phyloP scores from a whole-genome alignment of 139 green algal genomes.

The Ettlia oleoabundans region DNA sequence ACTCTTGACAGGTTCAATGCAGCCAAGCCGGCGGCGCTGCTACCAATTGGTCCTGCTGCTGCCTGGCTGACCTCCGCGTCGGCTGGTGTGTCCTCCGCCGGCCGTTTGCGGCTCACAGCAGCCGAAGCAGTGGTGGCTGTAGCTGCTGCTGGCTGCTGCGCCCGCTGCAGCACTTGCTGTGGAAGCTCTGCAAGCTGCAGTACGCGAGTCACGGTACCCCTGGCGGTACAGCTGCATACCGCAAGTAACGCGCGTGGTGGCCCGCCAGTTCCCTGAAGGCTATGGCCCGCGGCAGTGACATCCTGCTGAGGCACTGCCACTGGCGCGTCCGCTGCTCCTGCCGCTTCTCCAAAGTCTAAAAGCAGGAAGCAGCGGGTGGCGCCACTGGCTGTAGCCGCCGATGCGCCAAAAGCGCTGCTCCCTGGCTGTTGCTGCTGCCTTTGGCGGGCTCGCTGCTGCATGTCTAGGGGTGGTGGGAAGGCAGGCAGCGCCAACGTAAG shows the following conservation, averaged over 20 bases:
- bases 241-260: constrained; percentile 3
- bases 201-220: constrained; percentile 9
- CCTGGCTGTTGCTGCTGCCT: constrained; percentile 10
- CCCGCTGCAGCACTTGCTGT: neutral
- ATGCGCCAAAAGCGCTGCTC: neutral
- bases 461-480: constrained; percentile 19
- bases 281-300: too few species aligned
- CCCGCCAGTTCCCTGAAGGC: neutral
- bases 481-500: constrained; percentile 23
- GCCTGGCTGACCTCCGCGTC: neutral
- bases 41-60: constrained; percentile 2
- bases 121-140: too few species aligned
- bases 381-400: neutral
- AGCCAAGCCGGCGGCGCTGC: neutral
- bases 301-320: neutral
- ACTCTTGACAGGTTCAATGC: neutral
- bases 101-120: constrained; percentile 10
- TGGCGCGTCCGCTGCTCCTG: neutral
- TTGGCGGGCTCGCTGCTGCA: neutral
- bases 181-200: neutral
- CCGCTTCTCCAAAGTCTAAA: constrained; percentile 1
- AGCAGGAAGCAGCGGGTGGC: constrained; percentile 22
- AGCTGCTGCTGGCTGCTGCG: neutral
- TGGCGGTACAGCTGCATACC: neutral
- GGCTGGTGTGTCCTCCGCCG: too few species aligned